Evolutionary conservation across 345 rosid genomes (phyloP).

Genomic region (Capsella bursapastoris): DNA sequence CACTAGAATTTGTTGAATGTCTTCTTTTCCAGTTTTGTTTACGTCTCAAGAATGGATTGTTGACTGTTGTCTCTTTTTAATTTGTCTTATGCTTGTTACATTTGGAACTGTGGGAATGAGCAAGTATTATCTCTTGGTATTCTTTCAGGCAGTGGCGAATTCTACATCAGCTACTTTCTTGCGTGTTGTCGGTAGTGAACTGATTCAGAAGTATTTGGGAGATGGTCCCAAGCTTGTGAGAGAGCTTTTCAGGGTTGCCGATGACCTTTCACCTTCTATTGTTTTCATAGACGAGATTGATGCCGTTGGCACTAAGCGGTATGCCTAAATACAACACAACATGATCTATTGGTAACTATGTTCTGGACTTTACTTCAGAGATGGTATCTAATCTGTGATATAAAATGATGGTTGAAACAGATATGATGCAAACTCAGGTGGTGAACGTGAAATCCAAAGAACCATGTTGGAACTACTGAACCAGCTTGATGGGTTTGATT

Average conservation of each 20-base stretch:
- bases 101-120: conserved; percentile 12
- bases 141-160: conserved; percentile 90
- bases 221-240: conserved; percentile 96
- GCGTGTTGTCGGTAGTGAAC: conserved; percentile 94
- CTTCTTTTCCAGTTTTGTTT: background rate
- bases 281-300: conserved; percentile 98
- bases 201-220: conserved; percentile 95
- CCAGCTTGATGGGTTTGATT: conserved; percentile 94
- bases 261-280: conserved; percentile 90
- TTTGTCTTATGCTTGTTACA: background rate
- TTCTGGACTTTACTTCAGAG: background rate
- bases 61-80: background rate
- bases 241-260: conserved; percentile 95
- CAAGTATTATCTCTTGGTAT: conserved; percentile 14
- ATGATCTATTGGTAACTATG: background rate
- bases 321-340: conserved; percentile 23
- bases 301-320: conserved; percentile 97
- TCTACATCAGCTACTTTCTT: conserved; percentile 97
- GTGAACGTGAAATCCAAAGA: conserved; percentile 97
- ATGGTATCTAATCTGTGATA: conserved; percentile 1
- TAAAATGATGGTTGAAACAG: conserved; percentile 39
- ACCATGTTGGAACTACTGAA: conserved; percentile 95
- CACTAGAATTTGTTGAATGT: background rate
- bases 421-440: conserved; percentile 96
- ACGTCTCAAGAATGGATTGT: background rate